A percentile compares a stretch with the other conserved stretches of the same genome.
Evolutionary conservation across 139 green algal species (phyloP).

Genomic region (Gonium pectorale): DNA sequence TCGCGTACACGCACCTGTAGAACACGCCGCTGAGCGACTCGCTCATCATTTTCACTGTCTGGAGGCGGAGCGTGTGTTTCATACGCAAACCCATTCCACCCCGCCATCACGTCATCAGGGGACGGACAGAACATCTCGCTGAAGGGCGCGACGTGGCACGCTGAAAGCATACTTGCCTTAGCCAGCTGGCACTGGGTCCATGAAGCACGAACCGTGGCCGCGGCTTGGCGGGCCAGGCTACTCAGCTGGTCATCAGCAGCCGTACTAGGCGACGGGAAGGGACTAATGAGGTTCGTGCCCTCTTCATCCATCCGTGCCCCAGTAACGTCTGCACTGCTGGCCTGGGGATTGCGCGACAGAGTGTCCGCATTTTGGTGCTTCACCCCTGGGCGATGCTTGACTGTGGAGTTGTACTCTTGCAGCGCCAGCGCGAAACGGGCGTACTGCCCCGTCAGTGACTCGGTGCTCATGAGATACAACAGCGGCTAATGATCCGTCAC

Average conservation of each 20-base stretch:
- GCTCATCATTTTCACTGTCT: too few relatives aligned
- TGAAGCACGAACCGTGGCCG: background rate
- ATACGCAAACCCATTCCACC: background rate
- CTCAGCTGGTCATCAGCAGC: too few relatives aligned
- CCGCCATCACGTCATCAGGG: background rate
- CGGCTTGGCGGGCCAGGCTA: too few relatives aligned
- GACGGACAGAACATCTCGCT: background rate
- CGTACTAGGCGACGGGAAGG: too few relatives aligned
- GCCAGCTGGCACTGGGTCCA: background rate
- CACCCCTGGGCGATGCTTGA: conserved; percentile 33
- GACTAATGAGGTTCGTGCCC: too few relatives aligned
- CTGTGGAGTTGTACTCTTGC: conserved; percentile 34
- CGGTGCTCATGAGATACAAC: conserved; percentile 40
- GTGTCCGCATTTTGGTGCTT: conserved; percentile 47
- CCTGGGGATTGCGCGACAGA: background rate
- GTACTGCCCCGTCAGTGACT: conserved; percentile 34
- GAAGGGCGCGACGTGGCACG: background rate
- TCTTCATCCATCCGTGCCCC: conserved; percentile 12
- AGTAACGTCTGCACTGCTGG: background rate
- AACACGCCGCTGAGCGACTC: too few relatives aligned
- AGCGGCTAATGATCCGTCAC: conserved; percentile 52
- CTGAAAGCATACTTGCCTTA: background rate
- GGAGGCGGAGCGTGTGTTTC: background rate
- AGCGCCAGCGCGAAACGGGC: conserved; percentile 45
- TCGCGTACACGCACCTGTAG: too few relatives aligned